Evolutionary conservation across 169 alveolate species (phyloP), one percentile per base, ranked within the genome.

Genomic region (Theileria luwenshuni): DNA sequence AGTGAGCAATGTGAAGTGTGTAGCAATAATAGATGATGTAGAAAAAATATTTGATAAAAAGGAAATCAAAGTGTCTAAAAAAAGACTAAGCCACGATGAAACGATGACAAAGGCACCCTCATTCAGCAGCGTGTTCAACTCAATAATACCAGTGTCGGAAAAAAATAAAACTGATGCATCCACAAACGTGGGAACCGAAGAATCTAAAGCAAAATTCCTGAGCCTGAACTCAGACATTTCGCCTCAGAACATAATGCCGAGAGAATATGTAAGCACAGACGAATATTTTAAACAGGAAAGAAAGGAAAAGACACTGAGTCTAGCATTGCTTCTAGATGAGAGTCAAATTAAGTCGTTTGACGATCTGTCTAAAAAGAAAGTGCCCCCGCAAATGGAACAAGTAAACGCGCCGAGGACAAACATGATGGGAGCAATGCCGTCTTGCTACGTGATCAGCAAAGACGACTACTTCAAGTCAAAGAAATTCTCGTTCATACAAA

Each of bases 51-150:
- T 38, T 42, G 70, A 61, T 13, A 61, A 19, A 33, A 28, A 21
- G 17, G 56, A 61, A 28, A 23, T 21, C 3, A 25, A 61, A 61
- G 35, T 61, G 3, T 3, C 21, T 10, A 41, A 23, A 1, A 30
- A 52, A 2, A 43, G 8, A 1, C 10, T 61, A 38, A 33, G 28
- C 21, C n/a, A 32, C 62, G 32, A 49, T 67, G 21, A 32, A 32
- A 7, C 51, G 73, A 3, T 62, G n/a, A n/a, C 77, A 23, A 65
- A 62, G 41, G 30, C 52, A 10, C 13, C 43, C 33, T 79, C 86
- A 21, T 70, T 79, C 47, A 61, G 76, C 71, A 71, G 86, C 35
- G 33, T 75, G n/a, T 21, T 71, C 65, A 69, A 23, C 77, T 70
- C 86, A 0, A 47, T 79, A 35, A 27, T 69, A 10, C 81, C 76